Evolutionary conservation across 2,329 filamentous ascomycete species (phyloP).

Genomic region (Corynespora cassiicola): DNA sequence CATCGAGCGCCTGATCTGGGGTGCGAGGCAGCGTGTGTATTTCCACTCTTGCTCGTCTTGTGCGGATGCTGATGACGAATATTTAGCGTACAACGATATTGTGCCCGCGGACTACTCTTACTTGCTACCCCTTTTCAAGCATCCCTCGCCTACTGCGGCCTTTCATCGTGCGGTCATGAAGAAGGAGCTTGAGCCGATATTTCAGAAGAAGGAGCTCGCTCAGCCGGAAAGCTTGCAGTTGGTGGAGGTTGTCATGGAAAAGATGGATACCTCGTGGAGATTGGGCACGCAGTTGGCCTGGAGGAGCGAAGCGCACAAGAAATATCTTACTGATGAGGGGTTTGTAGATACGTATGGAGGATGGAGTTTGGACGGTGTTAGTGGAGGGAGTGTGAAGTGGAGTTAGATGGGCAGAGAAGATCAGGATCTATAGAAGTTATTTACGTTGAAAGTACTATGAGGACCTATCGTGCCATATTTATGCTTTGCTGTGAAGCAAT

Average conservation of each 20-base stretch:
- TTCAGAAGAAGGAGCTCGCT: slow-evolving; percentile 35
- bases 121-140: slow-evolving; percentile 50
- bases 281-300: slow-evolving; percentile 42
- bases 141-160: slow-evolving; percentile 29
- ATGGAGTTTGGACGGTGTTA: slow-evolving; percentile 33
- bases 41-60: neutral
- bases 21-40: slow-evolving; percentile 41
- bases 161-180: slow-evolving; percentile 49
- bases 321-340: slow-evolving; percentile 47
- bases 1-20: slow-evolving; percentile 55
- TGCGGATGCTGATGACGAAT: neutral
- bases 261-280: slow-evolving; percentile 48
- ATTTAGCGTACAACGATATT: slow-evolving; percentile 50
- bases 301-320: slow-evolving; percentile 39
- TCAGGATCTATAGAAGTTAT: too few species aligned
- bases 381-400: slow-evolving; percentile 32
- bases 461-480: too few species aligned
- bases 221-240: slow-evolving; percentile 44
- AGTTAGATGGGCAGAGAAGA: slow-evolving; percentile 11
- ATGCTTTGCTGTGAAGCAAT: too few species aligned
- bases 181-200: slow-evolving; percentile 43
- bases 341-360: slow-evolving; percentile 44
- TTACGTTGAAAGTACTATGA: neutral
- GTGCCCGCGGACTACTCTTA: slow-evolving; percentile 47
- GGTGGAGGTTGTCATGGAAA: slow-evolving; percentile 51